Evolutionary conservation across 1,284 basidiomycete genomes (phyloP), one percentile per base, ranked within the genome.

Genomic region (Apiotrichum montevideense): DNA sequence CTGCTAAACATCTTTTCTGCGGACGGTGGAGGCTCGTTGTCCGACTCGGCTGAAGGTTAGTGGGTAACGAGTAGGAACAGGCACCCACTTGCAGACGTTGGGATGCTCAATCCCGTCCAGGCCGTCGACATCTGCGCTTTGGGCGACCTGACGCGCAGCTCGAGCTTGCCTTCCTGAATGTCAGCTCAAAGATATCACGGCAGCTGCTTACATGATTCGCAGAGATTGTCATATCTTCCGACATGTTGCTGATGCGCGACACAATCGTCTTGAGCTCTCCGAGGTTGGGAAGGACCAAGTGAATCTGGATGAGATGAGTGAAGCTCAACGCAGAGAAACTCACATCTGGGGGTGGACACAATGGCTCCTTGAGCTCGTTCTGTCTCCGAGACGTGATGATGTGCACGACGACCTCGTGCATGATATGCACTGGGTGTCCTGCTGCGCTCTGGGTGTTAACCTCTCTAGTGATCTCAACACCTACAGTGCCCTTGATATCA

Each of bases 311-410:
- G 29, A 29, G 29, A 44, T 55, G 8, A 50, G 46, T 3, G 4
- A 15, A 14, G 21, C 10, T 10, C 11, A 9, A 4, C 14, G 29
- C 29, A 2, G 6, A 9, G 0, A 8, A 71, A 3, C 83, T 57
- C 64, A 92, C 92, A 68, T 95, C 88, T 6, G 91, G 89, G 45
- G 88, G 86, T 1, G 92, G 91, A 73, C 90, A 94, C 63, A 89
- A 72, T 0, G 91, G 92, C 71, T 95, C 90, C 15, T 79, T 81
- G 54, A 95, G 79, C 58, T 81, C 83, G 15, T 81, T 83, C 13
- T 89, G 84, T 56, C 93, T 87, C 0, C 79, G 77, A 0, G 85
- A 84, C 49, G 84, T 84, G 77, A 92, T 79, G 6, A 96, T 84
- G 51, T 88, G 69, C 37, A 79, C 72, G 21, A 71, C 69, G 35